Base-by-base conservation (phyloP, 2,329 filamentous ascomycete genomes). In the Colletotrichum graminicola region DNA sequence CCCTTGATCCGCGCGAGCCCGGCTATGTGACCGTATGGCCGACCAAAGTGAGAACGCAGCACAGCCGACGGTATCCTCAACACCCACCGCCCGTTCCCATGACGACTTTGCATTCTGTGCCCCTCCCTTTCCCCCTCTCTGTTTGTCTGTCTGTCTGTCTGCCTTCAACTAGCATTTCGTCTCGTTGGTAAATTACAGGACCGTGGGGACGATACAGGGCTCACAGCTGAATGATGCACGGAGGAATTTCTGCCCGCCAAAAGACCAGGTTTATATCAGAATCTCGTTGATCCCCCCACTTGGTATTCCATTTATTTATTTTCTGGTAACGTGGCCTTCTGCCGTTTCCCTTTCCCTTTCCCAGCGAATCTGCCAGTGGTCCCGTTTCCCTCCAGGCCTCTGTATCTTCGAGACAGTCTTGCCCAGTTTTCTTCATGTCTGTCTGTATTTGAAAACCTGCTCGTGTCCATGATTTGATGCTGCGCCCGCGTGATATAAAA, bases 1-100 rank as follows among this genome's bases (percentile, higher is more conserved):
- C 61, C 66, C 66, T 66, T 70, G 67, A 55, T 60, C 67, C 67
- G 67, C 55, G 23, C 36, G 49, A 61, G 65, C 29, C 62, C 55
- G 67, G 55, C 55, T 41, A 52, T 45, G 45, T 54, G n/a, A 14
- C 21, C 21, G 43, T 26, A 36, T 18, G 29, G 57, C 29, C 21
- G 26, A 32, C 57, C 62, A 32, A n/a, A 26, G 10, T 32, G 16
- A 18, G 36, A 55, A 29, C 6, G 67, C 55, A 54, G 45, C 41
- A 66, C 41, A 60, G 62, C 66, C 66, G 45, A 66, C 14, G 43
- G 43, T 45, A 45, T 51, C 34, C 57, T 23, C n/a, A 45, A 14
- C 23, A 18, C 39, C 43, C 43, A 26, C 43, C 59, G n/a, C 43
- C 21, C 26, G 1, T 36, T 36, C 18, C 29, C 29, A 16, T 34